phyloP scores from a whole-genome alignment of 2,329 filamentous ascomycete species.

The Cladophialophora immunda region DNA sequence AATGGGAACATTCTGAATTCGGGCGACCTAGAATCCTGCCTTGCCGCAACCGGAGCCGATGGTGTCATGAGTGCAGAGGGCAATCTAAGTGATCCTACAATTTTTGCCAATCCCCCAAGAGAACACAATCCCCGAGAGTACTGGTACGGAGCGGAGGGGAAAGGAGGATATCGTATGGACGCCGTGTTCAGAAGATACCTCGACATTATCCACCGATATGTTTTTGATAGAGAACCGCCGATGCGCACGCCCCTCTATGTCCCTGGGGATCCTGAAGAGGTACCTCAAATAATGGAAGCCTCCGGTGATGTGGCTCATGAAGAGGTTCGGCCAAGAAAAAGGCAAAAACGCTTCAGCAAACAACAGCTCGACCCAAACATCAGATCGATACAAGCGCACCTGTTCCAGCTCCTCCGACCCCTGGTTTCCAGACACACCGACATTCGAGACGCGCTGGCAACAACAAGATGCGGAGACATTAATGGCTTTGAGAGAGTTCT shows the following conservation, averaged over 20 bases:
- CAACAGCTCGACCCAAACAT: slow-evolving; percentile 66
- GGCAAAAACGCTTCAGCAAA: slow-evolving; percentile 57
- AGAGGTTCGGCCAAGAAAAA: slow-evolving; percentile 39
- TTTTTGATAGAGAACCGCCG: slow-evolving; percentile 72
- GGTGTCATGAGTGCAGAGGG: slow-evolving; percentile 96
- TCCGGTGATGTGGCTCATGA: slow-evolving; percentile 25
- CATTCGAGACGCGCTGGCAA: slow-evolving; percentile 83
- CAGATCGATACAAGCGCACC: slow-evolving; percentile 83
- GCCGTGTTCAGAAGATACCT: slow-evolving; percentile 87
- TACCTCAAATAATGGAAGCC: not conserved
- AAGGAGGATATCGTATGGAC: slow-evolving; percentile 87
- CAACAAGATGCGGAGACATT: slow-evolving; percentile 74
- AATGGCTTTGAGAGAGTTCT: slow-evolving; percentile 79
- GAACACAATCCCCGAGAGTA: slow-evolving; percentile 79
- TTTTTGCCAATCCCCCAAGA: slow-evolving; percentile 77
- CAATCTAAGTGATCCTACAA: slow-evolving; percentile 87
- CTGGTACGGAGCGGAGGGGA: slow-evolving; percentile 78
- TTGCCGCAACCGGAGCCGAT: slow-evolving; percentile 86
- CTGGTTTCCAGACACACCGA: slow-evolving; percentile 82
- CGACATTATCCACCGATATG: slow-evolving; percentile 85
- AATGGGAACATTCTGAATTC: slow-evolving; percentile 92
- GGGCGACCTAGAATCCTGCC: slow-evolving; percentile 77
- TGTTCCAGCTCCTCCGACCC: slow-evolving; percentile 89
- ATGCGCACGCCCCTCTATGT: slow-evolving; percentile 76
- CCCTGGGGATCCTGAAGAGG: slow-evolving; percentile 57